phyloP scores from a whole-genome alignment of 2,329 filamentous ascomycete species.

The Phyllosticta citrichinensis region DNA sequence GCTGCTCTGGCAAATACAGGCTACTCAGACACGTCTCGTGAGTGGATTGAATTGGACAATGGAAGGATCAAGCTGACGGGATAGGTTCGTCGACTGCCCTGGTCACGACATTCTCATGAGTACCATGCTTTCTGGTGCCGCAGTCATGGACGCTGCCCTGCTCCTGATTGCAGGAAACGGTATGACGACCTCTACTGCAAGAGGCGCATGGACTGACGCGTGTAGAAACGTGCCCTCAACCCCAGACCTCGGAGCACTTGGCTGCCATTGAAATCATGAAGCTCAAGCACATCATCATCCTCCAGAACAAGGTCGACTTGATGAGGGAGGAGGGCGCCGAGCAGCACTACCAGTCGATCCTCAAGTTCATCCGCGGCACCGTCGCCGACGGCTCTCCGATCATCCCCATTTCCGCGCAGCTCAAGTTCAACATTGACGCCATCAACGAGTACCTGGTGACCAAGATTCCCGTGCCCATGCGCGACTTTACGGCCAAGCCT shows the following conservation, averaged over 20 bases:
- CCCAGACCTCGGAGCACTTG: conserved; percentile 96
- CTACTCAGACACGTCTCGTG: conserved; percentile 87
- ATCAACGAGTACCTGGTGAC: conserved; percentile 94
- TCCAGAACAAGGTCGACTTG: conserved; percentile 98
- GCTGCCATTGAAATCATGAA: conserved; percentile 99
- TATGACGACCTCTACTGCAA: background rate
- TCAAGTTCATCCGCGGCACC: conserved; percentile 97
- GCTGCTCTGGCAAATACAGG: conserved; percentile 78
- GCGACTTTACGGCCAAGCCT: conserved; percentile 84
- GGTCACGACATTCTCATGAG: conserved; percentile 99
- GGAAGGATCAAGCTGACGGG: conserved; percentile 7
- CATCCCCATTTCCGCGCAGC: conserved; percentile 92
- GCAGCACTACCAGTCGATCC: conserved; percentile 91
- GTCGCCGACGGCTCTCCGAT: conserved; percentile 91
- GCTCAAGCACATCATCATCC: conserved; percentile 97
- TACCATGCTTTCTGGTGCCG: conserved; percentile 98
- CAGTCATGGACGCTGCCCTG: conserved; percentile 97
- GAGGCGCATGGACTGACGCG: background rate
- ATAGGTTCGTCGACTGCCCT: conserved; percentile 91
- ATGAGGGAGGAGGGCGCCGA: conserved; percentile 94
- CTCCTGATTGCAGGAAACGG: conserved; percentile 88
- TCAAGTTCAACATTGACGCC: conserved; percentile 99
- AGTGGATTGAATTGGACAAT: conserved; percentile 31
- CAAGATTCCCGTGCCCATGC: conserved; percentile 81
- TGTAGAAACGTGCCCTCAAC: conserved; percentile 84